These are phyloP conservation scores for Pythium plurisporium DNA, from an alignment of 352 stramenopile genomes.

Conservation along the genomic window DNA sequence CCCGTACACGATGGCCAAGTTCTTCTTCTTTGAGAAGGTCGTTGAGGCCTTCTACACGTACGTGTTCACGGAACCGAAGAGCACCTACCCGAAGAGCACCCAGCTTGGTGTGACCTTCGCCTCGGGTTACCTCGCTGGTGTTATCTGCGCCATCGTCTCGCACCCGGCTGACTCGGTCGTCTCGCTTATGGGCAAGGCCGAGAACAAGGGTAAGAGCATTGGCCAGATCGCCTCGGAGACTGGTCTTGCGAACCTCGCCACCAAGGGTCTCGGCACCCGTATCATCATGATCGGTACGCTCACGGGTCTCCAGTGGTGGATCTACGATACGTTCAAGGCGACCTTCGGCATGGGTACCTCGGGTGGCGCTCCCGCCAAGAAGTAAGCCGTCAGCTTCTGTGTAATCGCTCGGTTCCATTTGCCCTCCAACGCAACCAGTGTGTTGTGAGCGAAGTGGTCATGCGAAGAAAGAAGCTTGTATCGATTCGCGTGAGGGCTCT, in stretches of 20 bases:
- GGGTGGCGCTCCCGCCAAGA: constrained; percentile 67
- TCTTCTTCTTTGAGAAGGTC: constrained; percentile 96
- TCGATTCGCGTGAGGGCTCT: constrained; percentile 15
- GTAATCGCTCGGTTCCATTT: background rate
- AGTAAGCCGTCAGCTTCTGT: constrained; percentile 31
- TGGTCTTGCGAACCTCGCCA: constrained; percentile 72
- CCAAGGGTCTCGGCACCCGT: constrained; percentile 89
- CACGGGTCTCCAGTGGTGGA: constrained; percentile 96
- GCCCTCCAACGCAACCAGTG: background rate
- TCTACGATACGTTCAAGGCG: constrained; percentile 96
- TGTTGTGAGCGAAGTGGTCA: background rate
- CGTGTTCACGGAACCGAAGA: constrained; percentile 90
- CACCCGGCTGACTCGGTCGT: constrained; percentile 99
- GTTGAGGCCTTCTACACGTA: constrained; percentile 86
- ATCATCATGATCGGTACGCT: constrained; percentile 97
- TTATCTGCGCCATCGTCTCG: constrained; percentile 98
- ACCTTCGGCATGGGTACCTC: constrained; percentile 90
- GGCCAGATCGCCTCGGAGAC: constrained; percentile 84
- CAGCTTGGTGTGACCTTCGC: constrained; percentile 96
- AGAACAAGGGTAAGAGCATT: constrained; percentile 90
- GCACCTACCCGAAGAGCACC: constrained; percentile 89
- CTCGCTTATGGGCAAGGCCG: constrained; percentile 93
- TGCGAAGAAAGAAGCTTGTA: constrained; percentile 11
- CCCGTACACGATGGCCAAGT: constrained; percentile 99
- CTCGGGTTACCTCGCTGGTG: constrained; percentile 98